These are phyloP conservation scores for Aciculosporium take DNA, from an alignment of 2,329 filamentous ascomycete genomes.

Conservation along the genomic window DNA sequence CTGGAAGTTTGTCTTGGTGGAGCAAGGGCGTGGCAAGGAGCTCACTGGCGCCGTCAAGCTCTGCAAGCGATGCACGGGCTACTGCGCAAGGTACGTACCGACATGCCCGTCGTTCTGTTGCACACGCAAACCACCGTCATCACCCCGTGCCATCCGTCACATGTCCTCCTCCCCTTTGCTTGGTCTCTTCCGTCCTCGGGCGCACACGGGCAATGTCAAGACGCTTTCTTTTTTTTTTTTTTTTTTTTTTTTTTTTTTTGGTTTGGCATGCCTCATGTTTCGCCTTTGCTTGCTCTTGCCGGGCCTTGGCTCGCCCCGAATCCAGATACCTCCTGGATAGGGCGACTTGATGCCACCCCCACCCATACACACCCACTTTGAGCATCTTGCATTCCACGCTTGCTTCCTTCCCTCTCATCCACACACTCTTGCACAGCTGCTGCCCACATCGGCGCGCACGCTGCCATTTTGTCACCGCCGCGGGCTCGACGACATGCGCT, in stretches of 20 bases:
- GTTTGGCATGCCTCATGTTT: not conserved
- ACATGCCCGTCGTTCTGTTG: too few relatives aligned
- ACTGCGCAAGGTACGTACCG: slow-evolving; percentile 66
- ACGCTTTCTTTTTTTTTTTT: not conserved
- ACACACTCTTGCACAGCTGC: too few relatives aligned
- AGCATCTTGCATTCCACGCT: slow-evolving; percentile 5
- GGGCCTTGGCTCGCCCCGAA: not conserved
- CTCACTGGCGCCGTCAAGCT: slow-evolving; percentile 89
- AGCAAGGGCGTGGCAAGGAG: slow-evolving; percentile 87
- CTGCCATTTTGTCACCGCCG: slow-evolving; percentile 3
- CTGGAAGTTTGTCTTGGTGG: slow-evolving; percentile 92
- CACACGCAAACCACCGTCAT: too few relatives aligned
- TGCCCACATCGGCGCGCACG: too few relatives aligned
- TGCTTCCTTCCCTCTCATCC: slow-evolving; percentile 10
- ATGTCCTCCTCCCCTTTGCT: too few relatives aligned
- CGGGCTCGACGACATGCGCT: slow-evolving; percentile 5
- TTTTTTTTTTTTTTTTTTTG: not conserved
- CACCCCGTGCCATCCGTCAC: too few relatives aligned
- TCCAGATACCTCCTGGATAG: slow-evolving; percentile 3
- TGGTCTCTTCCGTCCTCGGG: too few relatives aligned
- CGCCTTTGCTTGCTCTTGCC: slow-evolving; percentile 2
- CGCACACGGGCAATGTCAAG: too few relatives aligned
- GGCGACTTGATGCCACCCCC: slow-evolving; percentile 4
- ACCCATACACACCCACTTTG: slow-evolving; percentile 3
- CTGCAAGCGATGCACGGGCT: slow-evolving; percentile 83